Evolutionary conservation across 2,329 filamentous ascomycete genomes (phyloP).

Genomic region (Aspergillus pseudonomiae): DNA sequence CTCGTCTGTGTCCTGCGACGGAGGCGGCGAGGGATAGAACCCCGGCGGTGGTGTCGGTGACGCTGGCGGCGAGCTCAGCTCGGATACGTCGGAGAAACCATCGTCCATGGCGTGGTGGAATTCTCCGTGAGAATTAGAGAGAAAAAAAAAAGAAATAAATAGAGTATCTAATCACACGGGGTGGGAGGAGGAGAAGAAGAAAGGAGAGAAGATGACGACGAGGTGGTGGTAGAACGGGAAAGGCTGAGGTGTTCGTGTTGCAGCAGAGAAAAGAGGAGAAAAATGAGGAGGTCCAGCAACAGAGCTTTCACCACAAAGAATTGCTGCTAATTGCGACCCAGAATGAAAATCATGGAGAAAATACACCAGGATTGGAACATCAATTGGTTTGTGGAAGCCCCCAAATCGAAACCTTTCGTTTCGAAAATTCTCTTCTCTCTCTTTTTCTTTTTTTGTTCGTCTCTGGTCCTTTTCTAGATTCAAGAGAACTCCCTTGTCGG

Average conservation of each 20-base stretch:
- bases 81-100: slow-evolving; percentile 41
- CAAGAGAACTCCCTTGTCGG: not conserved
- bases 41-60: slow-evolving; percentile 42
- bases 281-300: slow-evolving; percentile 8
- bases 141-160: too few species aligned
- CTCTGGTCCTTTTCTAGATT: not conserved
- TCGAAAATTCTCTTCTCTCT: too few species aligned
- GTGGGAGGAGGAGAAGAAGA: too few species aligned
- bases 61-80: slow-evolving; percentile 46
- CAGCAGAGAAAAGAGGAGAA: slow-evolving; percentile 12
- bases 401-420: not conserved
- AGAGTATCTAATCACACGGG: too few species aligned
- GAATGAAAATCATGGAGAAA: slow-evolving; percentile 1
- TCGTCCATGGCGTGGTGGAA: slow-evolving; percentile 27
- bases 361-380: not conserved
- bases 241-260: slow-evolving; percentile 19
- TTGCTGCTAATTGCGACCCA: not conserved
- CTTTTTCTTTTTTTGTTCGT: not conserved
- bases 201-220: not conserved
- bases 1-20: slow-evolving; percentile 44
- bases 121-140: slow-evolving; percentile 2
- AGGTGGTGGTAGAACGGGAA: slow-evolving; percentile 7
- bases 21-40: slow-evolving; percentile 47
- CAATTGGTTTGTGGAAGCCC: not conserved
- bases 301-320: slow-evolving; percentile 4